Evolutionary conservation across 331 rosid species (phyloP), one percentile per base, ranked within the genome.

Genomic region (Rosa hybrid): DNA sequence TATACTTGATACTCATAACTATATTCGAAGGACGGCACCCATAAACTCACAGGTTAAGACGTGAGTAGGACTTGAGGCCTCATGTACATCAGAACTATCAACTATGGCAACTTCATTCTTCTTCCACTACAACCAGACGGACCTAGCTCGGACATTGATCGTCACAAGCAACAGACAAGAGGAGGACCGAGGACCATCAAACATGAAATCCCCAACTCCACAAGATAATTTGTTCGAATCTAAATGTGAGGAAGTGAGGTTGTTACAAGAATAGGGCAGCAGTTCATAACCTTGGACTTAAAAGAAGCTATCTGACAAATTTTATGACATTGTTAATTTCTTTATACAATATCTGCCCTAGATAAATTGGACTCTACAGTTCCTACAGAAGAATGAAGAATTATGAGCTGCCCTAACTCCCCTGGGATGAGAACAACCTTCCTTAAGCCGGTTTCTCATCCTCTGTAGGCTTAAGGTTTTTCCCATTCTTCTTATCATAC

Each of bases 401-500:
- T 27, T 5, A 18, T 38, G 44, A 20, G 51, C 23, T 12, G 7
- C n/a, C 21, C 42, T 8, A 30, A 23, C 75, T 62, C 74, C 75
- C 65, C 5, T 30, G 30, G 14, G 44, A 75, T 14, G 46, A 38
- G 81, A 65, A 63, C 53, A 38, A 30, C 80, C 74, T 77, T 88
- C 81, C 74, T 67, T 7, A 18, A 74, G 49, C 70, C 68, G 54
- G 77, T 13, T 77, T 65, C 62, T 77, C 74, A 79, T 90, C 83
- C 84, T 77, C 90, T 21, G 81, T 30, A 5, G 84, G 74, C 71
- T 73, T 79, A 79, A 38, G 68, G 16, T 21, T 25, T 81, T 84
- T 91, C 64, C 91, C 94, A 23, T 87, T 89, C 88, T 90, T 87
- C 83, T 79, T 86, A 83, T 93, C 96, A 51, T 95, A 93, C 81